Evolutionary conservation across 2,329 filamentous ascomycete species (phyloP), one percentile per base, ranked within the genome.

Genomic region (Leptographium lundbergii): DNA sequence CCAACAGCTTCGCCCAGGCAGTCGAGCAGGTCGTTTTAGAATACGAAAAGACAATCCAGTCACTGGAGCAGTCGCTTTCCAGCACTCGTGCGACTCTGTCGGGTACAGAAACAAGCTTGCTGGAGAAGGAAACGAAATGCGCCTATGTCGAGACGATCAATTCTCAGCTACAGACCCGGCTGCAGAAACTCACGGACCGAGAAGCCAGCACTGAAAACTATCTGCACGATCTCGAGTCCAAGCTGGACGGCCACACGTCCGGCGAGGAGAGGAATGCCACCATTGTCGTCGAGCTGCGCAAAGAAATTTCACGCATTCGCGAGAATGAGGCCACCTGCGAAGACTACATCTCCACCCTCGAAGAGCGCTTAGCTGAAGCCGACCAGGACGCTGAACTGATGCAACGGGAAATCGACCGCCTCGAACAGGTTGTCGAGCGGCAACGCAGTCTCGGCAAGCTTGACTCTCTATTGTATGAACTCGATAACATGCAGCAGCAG

Each of bases 31-130:
- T 99, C 25, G 90, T 99, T 3, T 76, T 97, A 55, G 94, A 99
- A 72, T 99, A 99, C 69, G 95, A 99, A 71, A 97, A 95, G 78
- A 99, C 95, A 0, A 99, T 99, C 56, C 91, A 97, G 70, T 87
- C 84, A 57, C 80, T 99, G 19, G 94, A 99, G 71, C 85, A 91
- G 56, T 96, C 91, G 1, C 81, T 99, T 17, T 91, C 91, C 0
- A 94, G 85, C 67, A 97, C 94, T 1, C 83, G 94, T 60, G 80
- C 88, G 39, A 90, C 89, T 0, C 77, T 99, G 32, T 87, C 94
- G 13, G 86, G 77, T 63, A 91, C 88, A 0, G 95, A 99, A 71
- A 94, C 91, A 58, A 87, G 77, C 60, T 77, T 99, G 27, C 78
- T 97, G 3, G 95, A 99, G 71, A 94, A 88, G 70, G 94, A 99